Base-by-base conservation (phyloP, 371 early-diverging fungal genomes). In the Phascolomyces articulosus region DNA sequence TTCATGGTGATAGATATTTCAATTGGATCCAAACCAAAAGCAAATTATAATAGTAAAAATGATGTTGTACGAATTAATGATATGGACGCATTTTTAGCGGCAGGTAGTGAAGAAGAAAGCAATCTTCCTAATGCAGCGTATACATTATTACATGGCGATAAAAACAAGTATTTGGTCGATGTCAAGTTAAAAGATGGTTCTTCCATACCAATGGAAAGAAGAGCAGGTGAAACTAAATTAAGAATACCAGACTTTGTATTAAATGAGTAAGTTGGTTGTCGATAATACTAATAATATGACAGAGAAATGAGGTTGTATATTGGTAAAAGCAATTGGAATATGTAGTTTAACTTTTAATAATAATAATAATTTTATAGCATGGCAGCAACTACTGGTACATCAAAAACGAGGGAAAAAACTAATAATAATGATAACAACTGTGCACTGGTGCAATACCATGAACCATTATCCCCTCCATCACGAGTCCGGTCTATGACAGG, bases 201-300 rank as follows among this genome's bases (percentile, higher is more conserved):
- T 7, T 28, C 13, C 3, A 9, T 62, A 20, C 62, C 62, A n/a
- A 62, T 62, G 62, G 62, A 62, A 54, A 8, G 31, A 28, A 47
- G 49, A 2, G 15, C 18, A 38, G 62, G 62, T 4, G 62, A 62
- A 20, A 49, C 16, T 13, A 62, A 38, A 26, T 26, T 62, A 23
- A 28, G 62, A 24, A 62, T 62, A 53, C 62, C 62, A 0, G 40
- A 38, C 24, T 62, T 62, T 18, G 62, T 62, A 31, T 54, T 62
- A 16, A 34, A 54, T 9, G 23, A 24, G 51, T 51, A 51, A 51
- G 26, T 24, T 24, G 7, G 7, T 34, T 29, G 0, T 26, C 2
- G n/a, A n/a, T n/a, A n/a, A n/a, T n/a, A n/a, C n/a, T n/a, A n/a
- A n/a, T n/a, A n/a, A n/a, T n/a, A n/a, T n/a, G n/a, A n/a, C n/a